Evolutionary conservation across 331 rosid genomes (phyloP).

Genomic region (Arachis monticola): DNA sequence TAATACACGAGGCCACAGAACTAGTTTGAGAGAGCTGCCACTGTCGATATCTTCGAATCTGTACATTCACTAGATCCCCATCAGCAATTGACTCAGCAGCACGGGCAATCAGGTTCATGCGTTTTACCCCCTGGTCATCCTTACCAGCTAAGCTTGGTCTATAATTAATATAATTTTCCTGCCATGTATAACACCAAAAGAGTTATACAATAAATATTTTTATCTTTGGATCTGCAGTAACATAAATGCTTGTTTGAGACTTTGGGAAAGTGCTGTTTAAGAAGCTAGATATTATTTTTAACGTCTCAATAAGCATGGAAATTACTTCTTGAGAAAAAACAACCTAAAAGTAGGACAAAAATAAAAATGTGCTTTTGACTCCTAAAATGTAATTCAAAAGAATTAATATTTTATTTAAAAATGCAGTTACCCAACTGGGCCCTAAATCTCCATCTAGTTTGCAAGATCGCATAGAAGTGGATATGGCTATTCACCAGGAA

Average conservation of each 20-base stretch:
- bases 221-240: too few relatives aligned
- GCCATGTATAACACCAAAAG: conserved; percentile 40
- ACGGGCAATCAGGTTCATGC: conserved; percentile 80
- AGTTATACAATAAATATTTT: conserved; percentile 15
- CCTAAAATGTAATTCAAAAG: too few relatives aligned
- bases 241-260: too few relatives aligned
- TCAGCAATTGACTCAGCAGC: conserved; percentile 94
- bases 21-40: conserved; percentile 98
- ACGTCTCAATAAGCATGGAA: too few relatives aligned
- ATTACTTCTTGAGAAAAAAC: too few relatives aligned
- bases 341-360: too few relatives aligned
- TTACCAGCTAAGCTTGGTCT: conserved; percentile 73
- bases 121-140: conserved; percentile 80
- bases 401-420: too few relatives aligned
- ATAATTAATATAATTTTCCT: conserved; percentile 94
- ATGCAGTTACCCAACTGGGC: too few relatives aligned
- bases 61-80: conserved; percentile 91
- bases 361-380: too few relatives aligned
- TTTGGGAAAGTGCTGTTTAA: too few relatives aligned
- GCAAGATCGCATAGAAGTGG: conserved; percentile 11
- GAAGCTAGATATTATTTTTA: too few relatives aligned
- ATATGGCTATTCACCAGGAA: neutral
- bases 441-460: conserved; percentile 2
- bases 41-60: conserved; percentile 91
- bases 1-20: conserved; percentile 70